Evolutionary conservation across 2,329 filamentous ascomycete genomes (phyloP).

Genomic region (Drechslerella stenobrocha): DNA sequence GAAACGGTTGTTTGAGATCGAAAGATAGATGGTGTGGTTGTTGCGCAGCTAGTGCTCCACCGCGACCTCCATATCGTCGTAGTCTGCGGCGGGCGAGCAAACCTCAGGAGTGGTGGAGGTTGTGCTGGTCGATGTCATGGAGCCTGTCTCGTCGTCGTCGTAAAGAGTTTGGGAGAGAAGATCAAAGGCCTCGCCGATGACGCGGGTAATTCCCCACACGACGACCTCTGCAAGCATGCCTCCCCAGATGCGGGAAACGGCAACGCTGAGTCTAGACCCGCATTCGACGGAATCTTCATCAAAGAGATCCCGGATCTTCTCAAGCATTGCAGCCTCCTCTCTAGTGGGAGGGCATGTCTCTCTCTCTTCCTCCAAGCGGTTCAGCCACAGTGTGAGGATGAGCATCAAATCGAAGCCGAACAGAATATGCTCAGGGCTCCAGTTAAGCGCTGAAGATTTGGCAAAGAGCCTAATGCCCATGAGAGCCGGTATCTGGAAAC

Average conservation of each 20-base stretch:
- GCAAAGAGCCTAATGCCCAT: constrained; percentile 98
- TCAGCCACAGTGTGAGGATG: constrained; percentile 95
- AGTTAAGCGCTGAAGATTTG: constrained; percentile 95
- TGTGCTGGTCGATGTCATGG: constrained; percentile 69
- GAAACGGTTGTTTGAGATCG: constrained; percentile 51
- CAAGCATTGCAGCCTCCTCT: constrained; percentile 85
- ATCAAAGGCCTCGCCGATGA: constrained; percentile 98
- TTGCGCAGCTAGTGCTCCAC: constrained; percentile 63
- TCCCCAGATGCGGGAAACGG: constrained; percentile 92
- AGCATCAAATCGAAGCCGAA: constrained; percentile 97
- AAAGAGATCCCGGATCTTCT: constrained; percentile 86
- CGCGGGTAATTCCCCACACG: constrained; percentile 96
- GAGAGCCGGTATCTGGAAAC: constrained; percentile 90
- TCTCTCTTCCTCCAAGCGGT: constrained; percentile 98
- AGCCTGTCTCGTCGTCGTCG: constrained; percentile 85
- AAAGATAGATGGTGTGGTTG: background rate
- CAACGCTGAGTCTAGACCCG: constrained; percentile 84
- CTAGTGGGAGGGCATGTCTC: constrained; percentile 72
- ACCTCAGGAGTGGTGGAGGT: constrained; percentile 69
- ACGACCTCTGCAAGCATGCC: constrained; percentile 98
- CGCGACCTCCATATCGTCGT: constrained; percentile 61
- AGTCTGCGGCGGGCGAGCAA: constrained; percentile 65
- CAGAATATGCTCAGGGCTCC: constrained; percentile 97
- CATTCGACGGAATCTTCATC: constrained; percentile 85
- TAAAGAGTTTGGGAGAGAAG: constrained; percentile 91